phyloP scores from a whole-genome alignment of 768 basidiomycete genomes.

The Hortiboletus flavorubellus region DNA sequence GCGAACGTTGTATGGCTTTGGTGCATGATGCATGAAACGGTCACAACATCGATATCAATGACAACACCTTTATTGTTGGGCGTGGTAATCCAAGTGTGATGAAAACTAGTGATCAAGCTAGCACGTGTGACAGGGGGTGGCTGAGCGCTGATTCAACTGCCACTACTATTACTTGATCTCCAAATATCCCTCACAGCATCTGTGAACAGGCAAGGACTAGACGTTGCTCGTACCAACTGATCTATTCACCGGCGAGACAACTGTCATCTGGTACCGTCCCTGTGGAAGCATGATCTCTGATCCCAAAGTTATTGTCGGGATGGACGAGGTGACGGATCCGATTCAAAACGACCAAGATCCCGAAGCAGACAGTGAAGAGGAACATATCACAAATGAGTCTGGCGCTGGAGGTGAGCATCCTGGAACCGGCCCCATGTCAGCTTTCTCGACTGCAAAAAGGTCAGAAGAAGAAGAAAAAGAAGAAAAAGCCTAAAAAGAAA shows the following conservation, averaged over 20 bases:
- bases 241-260: not conserved
- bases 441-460: slow-evolving; percentile 29
- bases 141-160: no score
- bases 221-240: not conserved
- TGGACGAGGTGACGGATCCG: slow-evolving; percentile 13
- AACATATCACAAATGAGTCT: slow-evolving; percentile 27
- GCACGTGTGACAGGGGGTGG: not conserved
- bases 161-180: no score
- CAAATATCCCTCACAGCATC: no score
- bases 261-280: not conserved
- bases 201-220: not conserved
- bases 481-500: slow-evolving; percentile 90
- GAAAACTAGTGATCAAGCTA: not conserved
- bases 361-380: slow-evolving; percentile 34
- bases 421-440: not conserved
- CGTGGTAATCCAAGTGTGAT: not conserved
- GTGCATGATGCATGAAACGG: slow-evolving; percentile 39
- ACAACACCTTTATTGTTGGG: slow-evolving; percentile 1
- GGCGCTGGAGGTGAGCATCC: slow-evolving; percentile 26
- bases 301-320: slow-evolving; percentile 8
- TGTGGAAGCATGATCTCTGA: slow-evolving; percentile 19
- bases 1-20: slow-evolving; percentile 79
- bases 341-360: slow-evolving; percentile 18
- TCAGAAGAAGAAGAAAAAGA: slow-evolving; percentile 89
- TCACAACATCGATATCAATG: not conserved